Conservation (phyloP, 306 rosid species). For the Mimosa bimucronata region DNA sequence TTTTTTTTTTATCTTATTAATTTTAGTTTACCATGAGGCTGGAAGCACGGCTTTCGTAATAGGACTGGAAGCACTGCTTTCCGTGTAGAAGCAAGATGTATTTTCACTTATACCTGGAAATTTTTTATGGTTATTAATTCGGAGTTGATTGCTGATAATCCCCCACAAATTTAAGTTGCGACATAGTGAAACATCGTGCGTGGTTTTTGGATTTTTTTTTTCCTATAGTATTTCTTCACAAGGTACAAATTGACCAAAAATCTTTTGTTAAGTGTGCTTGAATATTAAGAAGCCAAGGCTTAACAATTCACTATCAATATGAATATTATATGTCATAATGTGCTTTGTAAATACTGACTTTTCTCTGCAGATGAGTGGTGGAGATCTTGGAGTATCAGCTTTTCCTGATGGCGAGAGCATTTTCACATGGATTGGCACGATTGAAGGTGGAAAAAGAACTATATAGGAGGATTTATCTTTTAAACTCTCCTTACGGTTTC, state of each 20-base stretch:
- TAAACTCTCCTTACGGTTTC: conserved; percentile 89
- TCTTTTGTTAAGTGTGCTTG: conserved; percentile 17
- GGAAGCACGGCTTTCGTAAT: no score
- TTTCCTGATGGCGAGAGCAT: conserved; percentile 92
- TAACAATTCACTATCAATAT: neutral
- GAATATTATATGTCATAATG: conserved; percentile 15
- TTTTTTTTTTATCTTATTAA: no score
- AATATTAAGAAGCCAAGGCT: conserved; percentile 18
- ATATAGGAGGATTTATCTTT: conserved; percentile 85
- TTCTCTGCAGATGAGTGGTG: conserved; percentile 76
- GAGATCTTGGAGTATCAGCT: conserved; percentile 95
- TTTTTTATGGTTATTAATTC: neutral
- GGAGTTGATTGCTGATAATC: conserved; percentile 2
- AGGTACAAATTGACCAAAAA: neutral
- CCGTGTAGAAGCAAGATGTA: neutral
- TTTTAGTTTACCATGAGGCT: no score
- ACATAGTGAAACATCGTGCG: neutral
- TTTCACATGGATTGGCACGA: conserved; percentile 93
- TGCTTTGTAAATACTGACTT: conserved; percentile 25
- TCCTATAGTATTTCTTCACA: neutral
- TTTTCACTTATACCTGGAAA: neutral
- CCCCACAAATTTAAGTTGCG: neutral
- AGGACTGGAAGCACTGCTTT: no score
- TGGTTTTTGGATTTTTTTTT: neutral
- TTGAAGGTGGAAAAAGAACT: conserved; percentile 97